Evolutionary conservation across 2,329 filamentous ascomycete genomes (phyloP).

Genomic region (Claviceps sp.): DNA sequence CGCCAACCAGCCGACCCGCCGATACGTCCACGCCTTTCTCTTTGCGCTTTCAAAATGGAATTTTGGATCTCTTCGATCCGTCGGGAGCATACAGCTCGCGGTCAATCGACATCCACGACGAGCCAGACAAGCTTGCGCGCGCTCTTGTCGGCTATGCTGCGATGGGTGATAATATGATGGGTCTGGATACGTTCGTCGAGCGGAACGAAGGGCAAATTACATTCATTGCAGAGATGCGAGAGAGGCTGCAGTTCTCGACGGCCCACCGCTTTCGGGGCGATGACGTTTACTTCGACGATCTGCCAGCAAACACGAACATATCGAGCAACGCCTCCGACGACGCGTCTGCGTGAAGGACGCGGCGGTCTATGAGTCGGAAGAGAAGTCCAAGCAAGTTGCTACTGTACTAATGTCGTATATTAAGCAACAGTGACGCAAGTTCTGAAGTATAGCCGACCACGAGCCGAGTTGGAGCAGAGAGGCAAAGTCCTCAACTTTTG

Average conservation of each 20-base stretch:
- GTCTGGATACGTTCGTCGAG: conserved; percentile 7
- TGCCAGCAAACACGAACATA: background rate
- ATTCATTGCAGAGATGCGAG: conserved; percentile 4
- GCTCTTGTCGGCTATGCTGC: conserved; percentile 10
- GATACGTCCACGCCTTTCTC: conserved; percentile 9
- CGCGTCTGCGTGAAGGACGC: conserved; percentile 6
- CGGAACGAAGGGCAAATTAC: background rate
- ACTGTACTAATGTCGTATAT: too few relatives aligned
- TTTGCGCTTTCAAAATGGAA: conserved; percentile 9
- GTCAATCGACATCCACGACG: conserved; percentile 7
- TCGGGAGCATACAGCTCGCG: conserved; percentile 10
- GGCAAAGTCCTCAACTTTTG: too few relatives aligned
- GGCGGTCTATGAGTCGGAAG: conserved; percentile 5
- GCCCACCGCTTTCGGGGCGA: conserved; percentile 3
- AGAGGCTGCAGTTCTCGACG: conserved; percentile 4
- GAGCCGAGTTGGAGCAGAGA: too few relatives aligned
- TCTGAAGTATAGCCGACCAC: too few relatives aligned
- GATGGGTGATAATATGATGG: conserved; percentile 9
- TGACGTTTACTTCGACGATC: too few relatives aligned
- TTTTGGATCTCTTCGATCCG: conserved; percentile 12
- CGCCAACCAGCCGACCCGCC: conserved; percentile 10
- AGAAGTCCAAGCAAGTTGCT: background rate
- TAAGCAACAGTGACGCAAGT: too few relatives aligned
- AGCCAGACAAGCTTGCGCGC: conserved; percentile 9
- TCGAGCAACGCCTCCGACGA: conserved; percentile 2